Conservation (phyloP, 2,329 filamentous ascomycete genomes). For the Colletotrichum theobromicola region DNA sequence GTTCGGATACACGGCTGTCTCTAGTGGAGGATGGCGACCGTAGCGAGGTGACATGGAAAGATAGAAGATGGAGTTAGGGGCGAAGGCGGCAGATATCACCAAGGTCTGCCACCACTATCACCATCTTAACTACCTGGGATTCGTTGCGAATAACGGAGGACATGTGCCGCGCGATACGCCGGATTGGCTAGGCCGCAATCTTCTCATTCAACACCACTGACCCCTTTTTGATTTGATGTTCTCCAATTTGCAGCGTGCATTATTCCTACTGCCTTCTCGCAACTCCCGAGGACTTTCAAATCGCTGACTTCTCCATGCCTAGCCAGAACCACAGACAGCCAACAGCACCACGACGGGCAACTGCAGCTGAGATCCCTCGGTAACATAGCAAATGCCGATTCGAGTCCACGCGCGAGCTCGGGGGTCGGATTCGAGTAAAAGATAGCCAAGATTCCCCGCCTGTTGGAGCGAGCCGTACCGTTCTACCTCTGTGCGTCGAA, state of each 20-base stretch:
- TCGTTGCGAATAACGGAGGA: neutral
- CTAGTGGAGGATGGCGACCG: neutral
- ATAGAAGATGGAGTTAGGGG: neutral
- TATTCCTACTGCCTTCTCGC: neutral
- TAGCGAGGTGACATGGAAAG: neutral
- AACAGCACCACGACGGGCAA: neutral
- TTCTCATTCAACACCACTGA: neutral
- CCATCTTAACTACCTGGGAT: neutral
- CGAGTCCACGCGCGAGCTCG: neutral
- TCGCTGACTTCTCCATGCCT: neutral
- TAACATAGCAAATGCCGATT: neutral
- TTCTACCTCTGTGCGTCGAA: neutral
- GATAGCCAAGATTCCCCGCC: neutral
- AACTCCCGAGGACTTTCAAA: neutral
- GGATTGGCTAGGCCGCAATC: neutral
- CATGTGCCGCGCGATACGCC: neutral
- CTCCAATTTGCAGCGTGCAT: neutral
- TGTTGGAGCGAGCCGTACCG: neutral
- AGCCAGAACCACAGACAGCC: conserved; percentile 2
- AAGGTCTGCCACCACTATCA: neutral
- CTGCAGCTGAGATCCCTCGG: neutral
- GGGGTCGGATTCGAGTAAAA: neutral
- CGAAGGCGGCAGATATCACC: neutral
- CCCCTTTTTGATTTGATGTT: too few species aligned
- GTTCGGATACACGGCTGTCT: neutral